These are phyloP conservation scores for Pestalotiopsis sp. DNA, from an alignment of 2,329 filamentous ascomycete genomes.

Conservation along the genomic window DNA sequence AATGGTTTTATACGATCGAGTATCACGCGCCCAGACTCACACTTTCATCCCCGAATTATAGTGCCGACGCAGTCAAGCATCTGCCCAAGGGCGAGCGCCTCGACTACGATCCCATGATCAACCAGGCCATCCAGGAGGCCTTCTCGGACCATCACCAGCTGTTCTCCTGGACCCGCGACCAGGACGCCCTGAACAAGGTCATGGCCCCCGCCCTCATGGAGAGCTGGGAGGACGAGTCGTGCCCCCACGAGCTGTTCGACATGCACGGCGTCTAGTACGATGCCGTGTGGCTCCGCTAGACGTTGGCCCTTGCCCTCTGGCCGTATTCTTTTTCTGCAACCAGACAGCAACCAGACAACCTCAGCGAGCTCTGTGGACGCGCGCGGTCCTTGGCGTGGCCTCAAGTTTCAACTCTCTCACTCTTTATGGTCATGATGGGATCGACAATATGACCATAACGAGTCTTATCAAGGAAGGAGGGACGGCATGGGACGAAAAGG, in stretches of 20 bases:
- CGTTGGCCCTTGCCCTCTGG: neutral
- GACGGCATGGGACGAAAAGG: neutral
- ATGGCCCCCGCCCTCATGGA: neutral
- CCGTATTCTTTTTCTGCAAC: too few species aligned
- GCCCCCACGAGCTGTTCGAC: neutral
- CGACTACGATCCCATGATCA: slow-evolving; percentile 4
- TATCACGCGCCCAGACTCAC: neutral
- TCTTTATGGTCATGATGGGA: too few species aligned
- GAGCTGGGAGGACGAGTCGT: slow-evolving; percentile 1
- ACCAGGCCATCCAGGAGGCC: neutral
- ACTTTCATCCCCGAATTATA: neutral
- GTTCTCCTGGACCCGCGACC: neutral
- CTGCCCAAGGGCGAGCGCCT: neutral
- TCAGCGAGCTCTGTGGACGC: too few species aligned
- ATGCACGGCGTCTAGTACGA: neutral
- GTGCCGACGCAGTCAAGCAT: neutral
- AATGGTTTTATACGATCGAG: neutral
- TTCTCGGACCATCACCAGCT: neutral
- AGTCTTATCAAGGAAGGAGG: neutral
- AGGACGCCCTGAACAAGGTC: neutral
- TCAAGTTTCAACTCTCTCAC: too few species aligned
- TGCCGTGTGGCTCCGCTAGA: too few species aligned
- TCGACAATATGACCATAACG: neutral
- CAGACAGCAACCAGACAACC: too few species aligned
- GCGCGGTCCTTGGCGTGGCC: too few species aligned